Evolutionary conservation across 305 asterid species (phyloP).

Genomic region (Withania somnifera): DNA sequence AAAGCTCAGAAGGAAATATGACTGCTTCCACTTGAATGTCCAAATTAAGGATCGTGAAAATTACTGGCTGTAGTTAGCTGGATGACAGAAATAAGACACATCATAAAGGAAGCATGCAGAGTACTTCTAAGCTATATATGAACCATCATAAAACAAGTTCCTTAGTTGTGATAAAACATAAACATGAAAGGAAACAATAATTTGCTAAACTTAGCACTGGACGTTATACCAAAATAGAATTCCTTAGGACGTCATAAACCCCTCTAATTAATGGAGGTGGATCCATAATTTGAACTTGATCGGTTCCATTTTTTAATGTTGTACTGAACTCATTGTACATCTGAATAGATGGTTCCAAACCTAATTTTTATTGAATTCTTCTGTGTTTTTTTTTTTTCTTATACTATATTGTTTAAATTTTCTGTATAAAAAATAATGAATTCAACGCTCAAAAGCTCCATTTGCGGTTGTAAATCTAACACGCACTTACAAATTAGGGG

Average conservation of each 20-base stretch:
- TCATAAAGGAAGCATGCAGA: neutral
- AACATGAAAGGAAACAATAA: neutral
- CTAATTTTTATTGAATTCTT: neutral
- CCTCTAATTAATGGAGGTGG: neutral
- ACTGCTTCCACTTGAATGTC: neutral
- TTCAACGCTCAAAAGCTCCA: neutral
- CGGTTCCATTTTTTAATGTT: neutral
- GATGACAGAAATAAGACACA: neutral
- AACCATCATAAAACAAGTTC: neutral
- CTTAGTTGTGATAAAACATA: neutral
- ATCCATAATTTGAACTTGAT: neutral
- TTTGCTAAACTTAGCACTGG: neutral
- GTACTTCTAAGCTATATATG: neutral
- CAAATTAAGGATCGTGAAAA: neutral
- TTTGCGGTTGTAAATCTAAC: neutral
- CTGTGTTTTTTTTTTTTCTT: neutral
- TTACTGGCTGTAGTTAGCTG: neutral
- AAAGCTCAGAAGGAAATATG: neutral
- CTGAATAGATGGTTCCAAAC: neutral
- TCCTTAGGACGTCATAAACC: neutral
- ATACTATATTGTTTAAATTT: neutral
- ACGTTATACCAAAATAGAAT: neutral
- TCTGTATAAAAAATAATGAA: neutral
- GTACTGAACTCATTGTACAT: neutral
- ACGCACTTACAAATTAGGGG: neutral